Conservation (phyloP, 139 green algal species). For the Volvox africanus region DNA sequence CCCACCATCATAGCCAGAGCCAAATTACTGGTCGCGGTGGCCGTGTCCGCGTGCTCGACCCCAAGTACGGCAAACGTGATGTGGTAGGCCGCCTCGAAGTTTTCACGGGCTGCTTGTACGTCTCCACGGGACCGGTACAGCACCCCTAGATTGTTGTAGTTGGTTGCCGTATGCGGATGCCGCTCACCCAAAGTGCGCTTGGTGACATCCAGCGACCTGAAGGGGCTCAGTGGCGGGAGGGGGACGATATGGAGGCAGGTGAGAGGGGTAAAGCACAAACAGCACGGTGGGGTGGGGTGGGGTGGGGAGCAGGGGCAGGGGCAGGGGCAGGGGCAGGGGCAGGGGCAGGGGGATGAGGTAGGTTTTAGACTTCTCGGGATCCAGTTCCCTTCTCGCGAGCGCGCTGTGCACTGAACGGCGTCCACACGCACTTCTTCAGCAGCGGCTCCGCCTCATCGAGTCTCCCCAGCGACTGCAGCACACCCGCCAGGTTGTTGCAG, state of each 20-base stretch:
- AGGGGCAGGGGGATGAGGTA: no score
- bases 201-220: conserved; percentile 9
- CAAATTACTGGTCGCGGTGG: conserved; percentile 4
- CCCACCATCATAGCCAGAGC: background rate
- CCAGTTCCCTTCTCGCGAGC: no score
- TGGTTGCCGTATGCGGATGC: conserved; percentile 36
- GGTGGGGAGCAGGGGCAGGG: background rate
- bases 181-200: background rate
- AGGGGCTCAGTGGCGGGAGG: no score
- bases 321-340: background rate
- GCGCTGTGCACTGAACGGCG: no score
- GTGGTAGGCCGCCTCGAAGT: background rate
- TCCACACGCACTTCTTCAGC: background rate
- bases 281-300: background rate
- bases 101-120: background rate
- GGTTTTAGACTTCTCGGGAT: no score
- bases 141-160: conserved; percentile 39
- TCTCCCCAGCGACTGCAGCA: conserved; percentile 36
- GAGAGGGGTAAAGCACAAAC: background rate
- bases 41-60: conserved; percentile 25
- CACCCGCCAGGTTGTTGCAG: conserved; percentile 36
- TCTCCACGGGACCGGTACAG: conserved; percentile 23
- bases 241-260: background rate
- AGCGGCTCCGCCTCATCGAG: conserved; percentile 40
- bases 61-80: conserved; percentile 2